Percentiles rank a stretch among this genome's conserved stretches.
Conservation (phyloP, 768 basidiomycete genomes). For the Auricularia cornea region DNA sequence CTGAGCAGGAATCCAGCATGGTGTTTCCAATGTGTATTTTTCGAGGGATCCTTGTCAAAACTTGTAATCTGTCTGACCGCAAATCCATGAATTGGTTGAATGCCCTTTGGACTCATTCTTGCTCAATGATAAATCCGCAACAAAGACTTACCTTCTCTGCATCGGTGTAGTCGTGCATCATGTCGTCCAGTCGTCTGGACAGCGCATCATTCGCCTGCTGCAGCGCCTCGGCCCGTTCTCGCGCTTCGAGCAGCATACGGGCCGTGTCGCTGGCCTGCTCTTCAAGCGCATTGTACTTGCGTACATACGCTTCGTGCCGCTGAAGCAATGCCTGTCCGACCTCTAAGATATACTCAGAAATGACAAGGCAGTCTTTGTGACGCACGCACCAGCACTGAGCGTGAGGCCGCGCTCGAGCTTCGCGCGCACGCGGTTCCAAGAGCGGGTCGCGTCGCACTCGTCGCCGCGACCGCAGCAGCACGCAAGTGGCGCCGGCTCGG, state of each 20-base stretch:
- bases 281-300: conserved; percentile 46
- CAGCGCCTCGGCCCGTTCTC: conserved; percentile 17
- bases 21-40: too few species aligned
- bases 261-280: conserved; percentile 7
- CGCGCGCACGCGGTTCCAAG: conserved; percentile 57
- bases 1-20: too few species aligned
- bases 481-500: conserved; percentile 46
- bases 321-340: conserved; percentile 84
- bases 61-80: too few species aligned
- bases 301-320: conserved; percentile 79
- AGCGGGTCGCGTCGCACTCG: conserved; percentile 54
- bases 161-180: conserved; percentile 49
- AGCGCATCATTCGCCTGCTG: conserved; percentile 20
- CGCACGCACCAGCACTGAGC: conserved; percentile 72
- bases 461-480: conserved; percentile 61
- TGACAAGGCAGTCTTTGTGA: too few species aligned
- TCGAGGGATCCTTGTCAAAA: too few species aligned
- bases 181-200: conserved; percentile 26
- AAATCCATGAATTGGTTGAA: too few species aligned
- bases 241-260: conserved; percentile 9
- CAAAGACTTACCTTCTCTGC: conserved; percentile 57
- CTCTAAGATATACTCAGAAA: too few species aligned
- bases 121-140: too few species aligned
- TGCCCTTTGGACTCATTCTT: too few species aligned
- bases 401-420: conserved; percentile 70